Evolutionary conservation across 225 moss, liverwort and hornwort genomes (phyloP).

Genomic region (Asterella californica): DNA sequence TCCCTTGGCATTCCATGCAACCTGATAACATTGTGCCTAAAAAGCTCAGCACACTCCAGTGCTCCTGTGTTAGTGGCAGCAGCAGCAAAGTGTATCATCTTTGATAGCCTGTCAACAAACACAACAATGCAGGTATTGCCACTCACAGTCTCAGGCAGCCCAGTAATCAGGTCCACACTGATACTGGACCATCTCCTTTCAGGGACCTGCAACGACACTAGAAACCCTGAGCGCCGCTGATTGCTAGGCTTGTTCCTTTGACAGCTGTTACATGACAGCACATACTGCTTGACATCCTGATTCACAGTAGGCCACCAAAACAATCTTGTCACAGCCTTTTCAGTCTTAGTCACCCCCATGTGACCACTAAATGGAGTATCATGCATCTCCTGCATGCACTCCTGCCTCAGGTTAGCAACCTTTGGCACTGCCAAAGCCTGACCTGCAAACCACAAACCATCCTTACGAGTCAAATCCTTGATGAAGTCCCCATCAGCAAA

Average conservation of each 20-base stretch:
- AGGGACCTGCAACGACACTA: too few relatives aligned
- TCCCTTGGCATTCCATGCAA: background rate
- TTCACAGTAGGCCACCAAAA: too few relatives aligned
- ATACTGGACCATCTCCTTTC: too few relatives aligned
- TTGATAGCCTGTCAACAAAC: slow-evolving; percentile 7
- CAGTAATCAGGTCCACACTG: too few relatives aligned
- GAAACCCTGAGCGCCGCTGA: too few relatives aligned
- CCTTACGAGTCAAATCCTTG: background rate
- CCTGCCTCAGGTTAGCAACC: background rate
- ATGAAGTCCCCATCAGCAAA: background rate
- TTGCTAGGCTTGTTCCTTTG: too few relatives aligned
- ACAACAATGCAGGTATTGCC: too few relatives aligned
- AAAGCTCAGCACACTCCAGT: background rate
- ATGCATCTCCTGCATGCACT: background rate
- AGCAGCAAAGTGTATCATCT: background rate
- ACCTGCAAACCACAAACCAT: background rate
- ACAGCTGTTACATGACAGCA: too few relatives aligned
- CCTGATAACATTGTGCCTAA: background rate
- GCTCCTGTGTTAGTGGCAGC: background rate
- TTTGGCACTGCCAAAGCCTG: slow-evolving; percentile 1
- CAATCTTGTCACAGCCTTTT: slow-evolving; percentile 1
- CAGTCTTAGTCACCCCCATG: too few relatives aligned
- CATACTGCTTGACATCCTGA: too few relatives aligned
- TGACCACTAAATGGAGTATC: too few relatives aligned
- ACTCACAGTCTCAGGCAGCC: too few relatives aligned